phyloP scores from a whole-genome alignment of 805 yeast genomes.

The Zygoascus ofunaensis region DNA sequence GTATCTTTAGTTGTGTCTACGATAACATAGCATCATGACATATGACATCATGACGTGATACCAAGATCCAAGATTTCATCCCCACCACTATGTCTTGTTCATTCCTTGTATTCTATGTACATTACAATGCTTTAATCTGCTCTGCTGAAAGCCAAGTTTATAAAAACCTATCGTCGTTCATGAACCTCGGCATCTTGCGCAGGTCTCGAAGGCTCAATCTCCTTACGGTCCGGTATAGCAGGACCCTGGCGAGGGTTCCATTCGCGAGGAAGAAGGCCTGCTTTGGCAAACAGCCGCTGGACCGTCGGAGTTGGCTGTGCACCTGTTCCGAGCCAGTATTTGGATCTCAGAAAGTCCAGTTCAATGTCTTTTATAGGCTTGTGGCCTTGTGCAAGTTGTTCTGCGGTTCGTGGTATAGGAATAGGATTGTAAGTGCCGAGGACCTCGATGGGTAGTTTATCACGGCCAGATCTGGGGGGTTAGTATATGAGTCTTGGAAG shows the following conservation, averaged over 20 bases:
- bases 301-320: slow-evolving; percentile 89
- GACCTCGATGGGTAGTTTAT: slow-evolving; percentile 86
- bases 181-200: not conserved
- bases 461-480: slow-evolving; percentile 51
- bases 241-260: slow-evolving; percentile 28
- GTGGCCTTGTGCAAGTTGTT: slow-evolving; percentile 46
- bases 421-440: slow-evolving; percentile 87
- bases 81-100: no score
- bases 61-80: no score
- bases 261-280: slow-evolving; percentile 40
- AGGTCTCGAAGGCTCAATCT: slow-evolving; percentile 5
- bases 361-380: slow-evolving; percentile 68
- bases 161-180: no score
- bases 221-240: slow-evolving; percentile 12
- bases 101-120: no score
- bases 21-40: no score
- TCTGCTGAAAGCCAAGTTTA: no score
- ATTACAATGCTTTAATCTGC: no score
- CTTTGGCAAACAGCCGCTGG: slow-evolving; percentile 65
- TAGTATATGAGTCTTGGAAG: not conserved
- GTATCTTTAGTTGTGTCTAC: no score
- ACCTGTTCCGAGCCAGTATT: slow-evolving; percentile 96
- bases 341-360: slow-evolving; percentile 79
- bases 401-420: slow-evolving; percentile 58
- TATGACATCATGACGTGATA: no score